Evolutionary conservation across 148 eudicot species (phyloP), one percentile per base, ranked within the genome.

Genomic region (Nepenthes gracilis): DNA sequence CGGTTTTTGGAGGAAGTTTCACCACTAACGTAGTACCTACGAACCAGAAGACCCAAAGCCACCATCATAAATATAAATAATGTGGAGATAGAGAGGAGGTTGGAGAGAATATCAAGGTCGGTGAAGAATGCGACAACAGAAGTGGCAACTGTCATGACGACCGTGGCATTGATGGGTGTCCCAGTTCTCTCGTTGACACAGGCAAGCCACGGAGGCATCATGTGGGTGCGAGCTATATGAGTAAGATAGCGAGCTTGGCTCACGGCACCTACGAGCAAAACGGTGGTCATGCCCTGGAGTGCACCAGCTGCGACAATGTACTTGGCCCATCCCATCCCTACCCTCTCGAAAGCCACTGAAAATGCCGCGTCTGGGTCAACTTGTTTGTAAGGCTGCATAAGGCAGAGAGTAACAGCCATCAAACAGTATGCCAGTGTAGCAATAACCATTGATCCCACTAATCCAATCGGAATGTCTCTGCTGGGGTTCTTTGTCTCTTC

Each of bases 401-500:
- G 76, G 72, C 83, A 78, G 5, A 81, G 58, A 2, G 78, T 71
- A 2, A 72, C 43, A 9, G 78, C 70, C 68, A 81, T 4, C 36
- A 73, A 15, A 36, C 78, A 81, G 35, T 78, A 78, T 12, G 74
- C 62, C 5, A 64, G 0, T 4, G 72, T 76, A 8, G 64, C 52
- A 13, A 78, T 37, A 1, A 58, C 33, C 80, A 81, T 81, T 4
- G 86, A 78, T 2, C 80, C 80, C 1, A 81, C 59, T 49, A 81
- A 71, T 35, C 86, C 86, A n/a, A 78, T 73, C 0, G 83, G 86
- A 32, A 81, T 81, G 37, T 81, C 86, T 55, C 65, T 62, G 0
- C 69, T 80, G 1, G 87, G 87, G 63, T 83, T 74, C 59, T 79
- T 83, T 4, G 74, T 77, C 72, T 83, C 87, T 66, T 83, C 87